Base-by-base conservation (phyloP, 2,329 filamentous ascomycete species). In the Penicillium expansum region DNA sequence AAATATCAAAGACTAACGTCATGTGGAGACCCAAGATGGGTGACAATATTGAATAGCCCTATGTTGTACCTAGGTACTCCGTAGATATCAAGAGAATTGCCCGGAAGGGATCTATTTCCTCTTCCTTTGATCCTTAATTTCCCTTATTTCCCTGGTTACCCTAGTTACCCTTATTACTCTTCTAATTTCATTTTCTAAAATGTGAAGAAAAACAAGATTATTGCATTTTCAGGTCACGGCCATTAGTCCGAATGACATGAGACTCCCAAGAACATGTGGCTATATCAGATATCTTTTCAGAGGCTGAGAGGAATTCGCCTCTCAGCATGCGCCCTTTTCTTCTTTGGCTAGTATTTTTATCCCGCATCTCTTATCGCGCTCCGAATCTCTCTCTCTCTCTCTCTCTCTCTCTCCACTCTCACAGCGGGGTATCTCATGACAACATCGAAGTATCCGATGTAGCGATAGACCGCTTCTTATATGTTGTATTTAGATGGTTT, bases 401-500 rank as follows among this genome's bases (percentile, higher is more conserved):
- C n/a, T n/a, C n/a, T 39, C 16, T 33, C 42, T 16, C 33, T 52
- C 33, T 24, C 27, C 53, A 42, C 52, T 24, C 20, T 30, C 13
- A 20, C 33, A 30, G 52, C 44, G 44, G 44, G 52, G 38, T 43
- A 22, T 38, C 22, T 42, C 22, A 49, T 50, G 52, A 50, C 43
- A 54, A 39, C 42, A 47, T 39, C 35, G 27, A 24, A 29, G 27
- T 54, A 32, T n/a, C 30, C n/a, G 41, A 22, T 22, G 27, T 32
- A 44, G 32, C 24, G 16, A 35, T 37, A 54, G 50, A 52, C 51
- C 33, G 42, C 51, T 45, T 39, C 24, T 45, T n/a, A n/a, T n/a
- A n/a, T n/a, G n/a, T n/a, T 43, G 16, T 24, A 53, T 37, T 44
- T 47, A 47, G 48, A 52, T 56, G 10, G 42, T 52, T 45, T 52